These are phyloP conservation scores for Pythium aristosporum DNA, from an alignment of 352 stramenopile species.

Conservation along the genomic window DNA sequence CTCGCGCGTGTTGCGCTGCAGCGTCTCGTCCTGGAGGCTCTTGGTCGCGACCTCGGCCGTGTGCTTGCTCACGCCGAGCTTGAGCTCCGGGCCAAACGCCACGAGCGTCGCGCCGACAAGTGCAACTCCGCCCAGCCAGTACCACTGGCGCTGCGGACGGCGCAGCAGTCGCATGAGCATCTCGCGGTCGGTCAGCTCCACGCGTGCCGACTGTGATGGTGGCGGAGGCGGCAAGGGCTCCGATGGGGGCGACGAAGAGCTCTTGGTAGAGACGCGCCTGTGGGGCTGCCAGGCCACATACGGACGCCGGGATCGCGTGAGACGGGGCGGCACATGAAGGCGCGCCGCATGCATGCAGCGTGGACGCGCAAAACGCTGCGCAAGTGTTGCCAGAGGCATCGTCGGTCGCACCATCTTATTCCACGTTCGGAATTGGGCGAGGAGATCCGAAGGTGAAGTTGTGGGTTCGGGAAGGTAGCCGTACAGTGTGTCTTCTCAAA, in stretches of 20 bases:
- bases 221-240: background rate
- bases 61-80: constrained; percentile 77
- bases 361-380: background rate
- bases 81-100: constrained; percentile 75
- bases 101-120: constrained; percentile 53
- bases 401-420: background rate
- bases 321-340: background rate
- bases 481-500: background rate
- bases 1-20: constrained; percentile 68
- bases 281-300: background rate
- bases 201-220: background rate
- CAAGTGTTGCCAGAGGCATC: background rate
- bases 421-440: background rate
- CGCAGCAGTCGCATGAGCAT: constrained; percentile 29
- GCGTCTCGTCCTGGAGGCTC: constrained; percentile 82
- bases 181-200: constrained; percentile 47
- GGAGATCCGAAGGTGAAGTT: constrained; percentile 5
- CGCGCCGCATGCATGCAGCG: background rate
- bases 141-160: constrained; percentile 57
- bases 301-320: background rate
- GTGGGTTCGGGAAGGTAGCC: background rate
- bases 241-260: background rate
- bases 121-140: constrained; percentile 45
- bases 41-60: constrained; percentile 80
- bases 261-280: constrained; percentile 5